phyloP scores from a whole-genome alignment of 495 filamentous ascomycete species.

The Zalerion maritima region DNA sequence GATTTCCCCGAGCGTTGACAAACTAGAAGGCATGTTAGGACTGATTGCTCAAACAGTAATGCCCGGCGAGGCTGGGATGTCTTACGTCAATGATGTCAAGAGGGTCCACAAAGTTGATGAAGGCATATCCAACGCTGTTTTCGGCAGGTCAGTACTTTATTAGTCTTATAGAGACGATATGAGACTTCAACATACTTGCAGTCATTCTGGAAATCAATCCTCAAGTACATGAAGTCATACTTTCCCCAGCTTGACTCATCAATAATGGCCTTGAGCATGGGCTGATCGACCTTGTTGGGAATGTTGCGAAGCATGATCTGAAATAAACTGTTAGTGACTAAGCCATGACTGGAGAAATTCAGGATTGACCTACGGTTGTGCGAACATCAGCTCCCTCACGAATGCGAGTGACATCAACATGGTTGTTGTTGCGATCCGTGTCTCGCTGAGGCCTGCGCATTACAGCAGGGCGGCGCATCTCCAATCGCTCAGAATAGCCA shows the following conservation, averaged over 20 bases:
- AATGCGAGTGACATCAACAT: conserved; percentile 52
- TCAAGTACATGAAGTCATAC: conserved; percentile 91
- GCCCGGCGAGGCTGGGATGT: conserved; percentile 9
- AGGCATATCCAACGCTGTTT: conserved; percentile 85
- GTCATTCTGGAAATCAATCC: conserved; percentile 80
- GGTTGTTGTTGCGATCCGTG: conserved; percentile 41
- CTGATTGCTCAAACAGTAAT: neutral
- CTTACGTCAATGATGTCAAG: conserved; percentile 59
- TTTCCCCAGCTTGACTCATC: conserved; percentile 64
- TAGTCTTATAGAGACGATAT: neutral
- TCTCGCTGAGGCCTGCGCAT: too few species aligned
- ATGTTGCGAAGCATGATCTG: conserved; percentile 96
- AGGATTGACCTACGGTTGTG: conserved; percentile 46
- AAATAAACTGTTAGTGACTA: conserved; percentile 8
- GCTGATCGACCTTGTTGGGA: conserved; percentile 76
- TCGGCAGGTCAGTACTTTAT: conserved; percentile 15
- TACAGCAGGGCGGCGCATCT: too few species aligned
- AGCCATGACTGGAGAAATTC: conserved; percentile 6
- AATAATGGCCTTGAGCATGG: conserved; percentile 63
- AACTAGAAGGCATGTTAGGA: conserved; percentile 37
- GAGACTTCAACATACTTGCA: conserved; percentile 56
- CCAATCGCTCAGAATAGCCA: too few species aligned
- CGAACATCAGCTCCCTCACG: conserved; percentile 52
- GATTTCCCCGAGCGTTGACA: conserved; percentile 52
- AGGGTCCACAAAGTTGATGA: conserved; percentile 85